phyloP scores from a whole-genome alignment of 106 monocot species.

The Dendrobium officinale region DNA sequence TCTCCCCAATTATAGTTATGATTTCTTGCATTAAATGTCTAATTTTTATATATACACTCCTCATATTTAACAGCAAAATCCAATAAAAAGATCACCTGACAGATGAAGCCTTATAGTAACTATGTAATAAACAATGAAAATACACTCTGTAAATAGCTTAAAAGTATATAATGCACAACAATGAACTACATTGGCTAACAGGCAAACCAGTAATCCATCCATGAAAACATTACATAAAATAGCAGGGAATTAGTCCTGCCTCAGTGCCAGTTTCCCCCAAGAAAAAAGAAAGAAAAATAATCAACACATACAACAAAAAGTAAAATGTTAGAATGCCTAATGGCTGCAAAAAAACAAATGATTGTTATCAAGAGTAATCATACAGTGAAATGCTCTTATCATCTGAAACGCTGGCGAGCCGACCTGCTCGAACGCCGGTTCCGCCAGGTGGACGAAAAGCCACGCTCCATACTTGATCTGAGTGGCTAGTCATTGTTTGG shows the following conservation, averaged over 20 bases:
- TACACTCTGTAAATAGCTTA: neutral
- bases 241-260: neutral
- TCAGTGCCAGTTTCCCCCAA: too few species aligned
- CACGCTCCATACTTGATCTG: slow-evolving; percentile 87
- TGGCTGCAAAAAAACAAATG: neutral
- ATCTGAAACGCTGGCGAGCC: slow-evolving; percentile 90
- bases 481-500: slow-evolving; percentile 86
- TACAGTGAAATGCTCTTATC: slow-evolving; percentile 88
- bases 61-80: neutral
- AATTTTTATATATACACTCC: too few species aligned
- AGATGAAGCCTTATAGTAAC: neutral
- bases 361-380: slow-evolving; percentile 62
- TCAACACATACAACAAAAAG: too few species aligned
- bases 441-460: slow-evolving; percentile 74
- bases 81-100: neutral
- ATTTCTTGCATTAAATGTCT: too few species aligned
- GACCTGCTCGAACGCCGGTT: slow-evolving; percentile 42
- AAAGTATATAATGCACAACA: neutral
- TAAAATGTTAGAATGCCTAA: neutral
- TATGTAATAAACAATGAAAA: neutral
- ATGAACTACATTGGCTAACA: neutral
- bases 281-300: too few species aligned
- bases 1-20: too few species aligned
- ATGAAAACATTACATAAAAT: neutral
- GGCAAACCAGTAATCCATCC: neutral